These are phyloP conservation scores for Coniochaeta prunicola DNA, from an alignment of 2,329 filamentous ascomycete species.

Conservation along the genomic window DNA sequence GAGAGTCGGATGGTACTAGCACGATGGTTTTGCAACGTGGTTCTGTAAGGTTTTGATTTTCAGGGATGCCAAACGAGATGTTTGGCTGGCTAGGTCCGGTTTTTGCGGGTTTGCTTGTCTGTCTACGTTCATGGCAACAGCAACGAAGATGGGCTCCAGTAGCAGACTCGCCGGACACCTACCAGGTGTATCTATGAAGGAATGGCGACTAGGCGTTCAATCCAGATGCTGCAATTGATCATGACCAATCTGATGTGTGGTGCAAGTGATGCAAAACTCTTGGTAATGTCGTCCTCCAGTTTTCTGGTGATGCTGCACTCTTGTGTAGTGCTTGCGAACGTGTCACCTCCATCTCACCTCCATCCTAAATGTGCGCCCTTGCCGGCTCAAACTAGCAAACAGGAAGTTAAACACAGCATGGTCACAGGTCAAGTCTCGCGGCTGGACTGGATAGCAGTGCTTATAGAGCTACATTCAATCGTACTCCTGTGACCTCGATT, in stretches of 20 bases:
- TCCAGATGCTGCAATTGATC: background rate
- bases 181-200: slow-evolving; percentile 14
- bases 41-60: slow-evolving; percentile 11
- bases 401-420: background rate
- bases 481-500: background rate
- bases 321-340: background rate
- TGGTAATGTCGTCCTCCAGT: background rate
- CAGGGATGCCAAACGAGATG: slow-evolving; percentile 4
- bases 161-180: background rate
- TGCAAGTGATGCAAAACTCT: background rate
- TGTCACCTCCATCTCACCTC: background rate
- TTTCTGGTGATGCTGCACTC: background rate
- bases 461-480: background rate
- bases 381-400: too few relatives aligned
- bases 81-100: background rate
- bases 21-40: slow-evolving; percentile 16
- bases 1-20: slow-evolving; percentile 12
- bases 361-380: background rate
- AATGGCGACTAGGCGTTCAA: slow-evolving; percentile 11
- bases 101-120: background rate
- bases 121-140: background rate
- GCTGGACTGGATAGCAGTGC: too few relatives aligned
- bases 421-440: too few relatives aligned
- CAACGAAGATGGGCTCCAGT: background rate
- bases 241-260: background rate